phyloP scores from a whole-genome alignment of 163 green algal genomes.

The Volvox carteri region DNA sequence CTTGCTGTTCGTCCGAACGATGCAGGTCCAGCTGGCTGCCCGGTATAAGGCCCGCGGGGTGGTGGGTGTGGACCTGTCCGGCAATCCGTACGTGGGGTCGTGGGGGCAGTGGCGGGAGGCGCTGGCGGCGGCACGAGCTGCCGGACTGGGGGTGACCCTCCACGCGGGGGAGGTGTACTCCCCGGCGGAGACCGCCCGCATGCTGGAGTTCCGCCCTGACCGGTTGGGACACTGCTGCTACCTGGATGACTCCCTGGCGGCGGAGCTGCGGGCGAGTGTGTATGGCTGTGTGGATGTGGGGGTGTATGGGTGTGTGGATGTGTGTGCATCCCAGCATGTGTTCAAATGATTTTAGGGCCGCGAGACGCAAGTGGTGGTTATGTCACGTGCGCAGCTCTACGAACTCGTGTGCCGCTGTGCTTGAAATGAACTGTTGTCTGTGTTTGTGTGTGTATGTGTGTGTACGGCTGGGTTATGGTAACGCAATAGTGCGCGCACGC shows the following conservation, averaged over 20 bases:
- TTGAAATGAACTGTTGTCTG: too few relatives aligned
- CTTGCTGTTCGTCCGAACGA: too few relatives aligned
- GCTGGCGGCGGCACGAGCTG: slow-evolving; percentile 68
- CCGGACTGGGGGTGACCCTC: slow-evolving; percentile 80
- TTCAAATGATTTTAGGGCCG: too few relatives aligned
- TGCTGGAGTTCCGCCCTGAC: slow-evolving; percentile 83
- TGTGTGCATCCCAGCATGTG: too few relatives aligned
- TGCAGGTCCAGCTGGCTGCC: slow-evolving; percentile 60
- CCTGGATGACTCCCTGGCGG: slow-evolving; percentile 71
- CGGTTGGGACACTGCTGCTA: slow-evolving; percentile 89
- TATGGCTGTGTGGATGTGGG: background rate
- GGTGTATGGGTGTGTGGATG: background rate
- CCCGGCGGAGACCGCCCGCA: slow-evolving; percentile 71
- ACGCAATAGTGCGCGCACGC: too few relatives aligned
- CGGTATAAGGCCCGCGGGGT: slow-evolving; percentile 59
- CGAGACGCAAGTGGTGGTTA: too few relatives aligned
- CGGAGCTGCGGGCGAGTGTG: slow-evolving; percentile 64
- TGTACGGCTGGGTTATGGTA: too few relatives aligned
- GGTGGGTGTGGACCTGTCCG: slow-evolving; percentile 87
- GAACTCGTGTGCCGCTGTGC: too few relatives aligned
- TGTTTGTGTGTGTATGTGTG: too few relatives aligned
- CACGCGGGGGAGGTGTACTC: slow-evolving; percentile 83
- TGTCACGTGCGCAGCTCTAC: too few relatives aligned
- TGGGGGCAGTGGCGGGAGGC: slow-evolving; percentile 77
- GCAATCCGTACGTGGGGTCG: slow-evolving; percentile 79